Evolutionary conservation across 768 basidiomycete species (phyloP).

Genomic region (Leucocoprinus sp.): DNA sequence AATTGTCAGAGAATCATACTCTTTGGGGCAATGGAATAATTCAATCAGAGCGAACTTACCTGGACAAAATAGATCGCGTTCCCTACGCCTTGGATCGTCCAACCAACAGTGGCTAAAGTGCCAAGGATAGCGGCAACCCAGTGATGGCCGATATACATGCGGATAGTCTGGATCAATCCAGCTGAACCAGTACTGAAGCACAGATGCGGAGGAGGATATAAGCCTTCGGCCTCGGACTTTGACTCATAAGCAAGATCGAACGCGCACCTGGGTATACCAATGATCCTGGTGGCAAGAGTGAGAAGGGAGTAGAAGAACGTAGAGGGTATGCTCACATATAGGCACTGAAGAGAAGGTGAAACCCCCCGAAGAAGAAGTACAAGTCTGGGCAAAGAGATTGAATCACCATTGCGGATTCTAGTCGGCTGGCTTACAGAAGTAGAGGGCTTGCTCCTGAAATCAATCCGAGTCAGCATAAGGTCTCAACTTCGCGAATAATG

Average conservation of each 20-base stretch:
- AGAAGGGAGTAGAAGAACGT: constrained; percentile 20
- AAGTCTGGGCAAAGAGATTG: constrained; percentile 52
- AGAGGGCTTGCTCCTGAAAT: constrained; percentile 80
- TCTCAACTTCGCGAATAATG: constrained; percentile 12
- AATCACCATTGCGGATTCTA: constrained; percentile 19
- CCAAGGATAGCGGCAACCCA: constrained; percentile 80
- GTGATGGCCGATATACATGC: constrained; percentile 61
- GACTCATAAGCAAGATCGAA: constrained; percentile 1
- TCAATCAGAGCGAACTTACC: constrained; percentile 46
- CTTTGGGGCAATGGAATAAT: constrained; percentile 5
- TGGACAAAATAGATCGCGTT: constrained; percentile 72
- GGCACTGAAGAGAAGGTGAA: constrained; percentile 86
- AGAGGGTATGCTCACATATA: constrained; percentile 63
- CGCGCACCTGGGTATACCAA: constrained; percentile 79
- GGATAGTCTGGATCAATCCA: constrained; percentile 88
- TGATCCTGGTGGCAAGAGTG: constrained; percentile 53
- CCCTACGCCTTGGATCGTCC: constrained; percentile 82
- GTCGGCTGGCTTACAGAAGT: constrained; percentile 64
- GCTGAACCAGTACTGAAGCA: constrained; percentile 78
- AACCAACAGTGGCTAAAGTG: constrained; percentile 74
- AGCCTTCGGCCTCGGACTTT: constrained; percentile 28
- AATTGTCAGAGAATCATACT: constrained; percentile 10
- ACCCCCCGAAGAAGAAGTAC: constrained; percentile 95
- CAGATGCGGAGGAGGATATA: constrained; percentile 15
- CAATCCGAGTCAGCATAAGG: constrained; percentile 16